These are phyloP conservation scores for Neofusicoccum cordaticola DNA, from an alignment of 2,329 filamentous ascomycete genomes.

Conservation along the genomic window DNA sequence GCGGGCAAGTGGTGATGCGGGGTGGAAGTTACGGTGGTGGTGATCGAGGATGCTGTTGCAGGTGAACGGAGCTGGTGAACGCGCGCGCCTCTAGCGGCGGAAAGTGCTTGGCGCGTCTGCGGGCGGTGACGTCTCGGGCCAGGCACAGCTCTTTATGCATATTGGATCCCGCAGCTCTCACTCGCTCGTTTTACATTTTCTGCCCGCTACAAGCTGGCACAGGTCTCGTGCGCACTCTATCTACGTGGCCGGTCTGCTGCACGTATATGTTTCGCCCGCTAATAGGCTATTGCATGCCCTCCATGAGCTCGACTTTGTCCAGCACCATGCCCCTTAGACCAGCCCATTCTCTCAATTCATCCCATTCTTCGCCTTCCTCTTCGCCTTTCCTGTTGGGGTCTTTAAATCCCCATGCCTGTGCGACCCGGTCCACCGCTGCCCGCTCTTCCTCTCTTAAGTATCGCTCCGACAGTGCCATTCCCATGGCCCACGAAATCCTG, in stretches of 20 bases:
- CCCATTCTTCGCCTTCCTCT: constrained; percentile 89
- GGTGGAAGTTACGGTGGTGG: background rate
- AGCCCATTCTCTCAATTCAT: constrained; percentile 77
- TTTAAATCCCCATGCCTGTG: constrained; percentile 87
- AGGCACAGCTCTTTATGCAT: constrained; percentile 2
- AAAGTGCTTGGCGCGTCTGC: constrained; percentile 9
- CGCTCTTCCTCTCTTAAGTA: constrained; percentile 91
- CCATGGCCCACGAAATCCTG: constrained; percentile 83
- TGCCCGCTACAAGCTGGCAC: background rate
- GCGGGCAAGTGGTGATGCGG: background rate
- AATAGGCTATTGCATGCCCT: constrained; percentile 72
- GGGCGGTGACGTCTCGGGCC: constrained; percentile 7
- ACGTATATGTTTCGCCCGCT: background rate
- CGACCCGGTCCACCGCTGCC: constrained; percentile 79
- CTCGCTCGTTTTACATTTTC: background rate
- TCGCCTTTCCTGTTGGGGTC: constrained; percentile 77
- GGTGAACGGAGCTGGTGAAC: constrained; percentile 12
- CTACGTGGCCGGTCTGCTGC: background rate
- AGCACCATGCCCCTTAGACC: constrained; percentile 83
- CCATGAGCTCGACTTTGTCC: constrained; percentile 85
- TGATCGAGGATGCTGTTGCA: constrained; percentile 10
- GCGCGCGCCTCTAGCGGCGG: constrained; percentile 9
- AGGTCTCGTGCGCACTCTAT: background rate
- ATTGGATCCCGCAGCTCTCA: background rate
- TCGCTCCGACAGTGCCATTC: constrained; percentile 73